Percentiles rank a stretch among this genome's conserved stretches.
Evolutionary conservation across 805 yeast genomes (phyloP).

Genomic region (Yamadazyma laniorum): DNA sequence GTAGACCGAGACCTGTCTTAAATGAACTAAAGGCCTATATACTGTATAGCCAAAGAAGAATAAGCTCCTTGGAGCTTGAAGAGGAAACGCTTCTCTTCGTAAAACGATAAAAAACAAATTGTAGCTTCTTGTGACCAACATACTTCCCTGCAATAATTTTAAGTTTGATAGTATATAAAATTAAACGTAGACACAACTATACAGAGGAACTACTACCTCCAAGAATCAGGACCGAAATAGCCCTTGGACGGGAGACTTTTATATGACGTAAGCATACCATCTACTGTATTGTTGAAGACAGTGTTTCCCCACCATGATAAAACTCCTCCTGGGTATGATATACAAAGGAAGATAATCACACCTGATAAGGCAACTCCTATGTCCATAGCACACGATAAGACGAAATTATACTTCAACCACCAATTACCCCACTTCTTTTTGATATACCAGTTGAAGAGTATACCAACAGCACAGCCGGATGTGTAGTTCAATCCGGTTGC

Average conservation of each 20-base stretch:
- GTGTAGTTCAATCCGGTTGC: slow-evolving; percentile 66
- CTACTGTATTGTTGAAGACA: slow-evolving; percentile 41
- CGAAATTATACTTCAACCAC: slow-evolving; percentile 36
- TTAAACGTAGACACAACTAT: too few species aligned
- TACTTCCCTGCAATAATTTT: too few species aligned
- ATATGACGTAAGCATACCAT: slow-evolving; percentile 13
- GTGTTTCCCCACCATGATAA: slow-evolving; percentile 67
- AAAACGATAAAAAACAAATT: too few species aligned
- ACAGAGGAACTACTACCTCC: not conserved
- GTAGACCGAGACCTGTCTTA: too few species aligned
- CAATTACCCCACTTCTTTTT: slow-evolving; percentile 26
- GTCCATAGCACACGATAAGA: slow-evolving; percentile 43
- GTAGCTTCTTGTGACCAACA: too few species aligned
- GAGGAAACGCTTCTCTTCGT: too few species aligned
- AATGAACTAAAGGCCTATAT: too few species aligned
- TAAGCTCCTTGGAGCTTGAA: too few species aligned
- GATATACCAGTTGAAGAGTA: slow-evolving; percentile 32
- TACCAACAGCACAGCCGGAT: slow-evolving; percentile 40
- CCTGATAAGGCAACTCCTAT: slow-evolving; percentile 40
- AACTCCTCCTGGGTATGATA: slow-evolving; percentile 12
- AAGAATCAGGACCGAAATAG: not conserved
- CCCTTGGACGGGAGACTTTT: not conserved
- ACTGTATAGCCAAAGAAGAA: too few species aligned
- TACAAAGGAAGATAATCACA: slow-evolving; percentile 35
- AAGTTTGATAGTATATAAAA: too few species aligned